These are phyloP conservation scores for Starmerella davenportii DNA, from an alignment of 805 yeast genomes.

Conservation along the genomic window DNA sequence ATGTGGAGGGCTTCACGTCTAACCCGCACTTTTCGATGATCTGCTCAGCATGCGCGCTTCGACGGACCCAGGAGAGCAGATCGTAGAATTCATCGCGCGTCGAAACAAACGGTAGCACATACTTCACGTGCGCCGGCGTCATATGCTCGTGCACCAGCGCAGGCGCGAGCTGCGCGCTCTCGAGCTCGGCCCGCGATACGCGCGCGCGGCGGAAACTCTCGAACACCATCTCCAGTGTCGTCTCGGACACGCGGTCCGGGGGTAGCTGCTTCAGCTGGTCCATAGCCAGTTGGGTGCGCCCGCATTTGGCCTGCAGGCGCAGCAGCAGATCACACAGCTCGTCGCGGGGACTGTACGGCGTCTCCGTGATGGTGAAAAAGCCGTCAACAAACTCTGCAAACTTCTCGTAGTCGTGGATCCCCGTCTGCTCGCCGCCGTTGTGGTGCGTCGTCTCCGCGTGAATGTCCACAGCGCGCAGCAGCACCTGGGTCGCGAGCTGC, in stretches of 20 bases:
- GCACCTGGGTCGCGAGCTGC: constrained; percentile 14
- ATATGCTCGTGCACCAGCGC: constrained; percentile 6
- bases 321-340: constrained; percentile 17
- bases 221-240: constrained; percentile 15
- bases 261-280: constrained; percentile 2
- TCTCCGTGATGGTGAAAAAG: constrained; percentile 13
- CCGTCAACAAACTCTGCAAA: constrained; percentile 16
- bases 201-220: constrained; percentile 10
- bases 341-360: constrained; percentile 4
- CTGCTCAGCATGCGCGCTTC: constrained; percentile 9
- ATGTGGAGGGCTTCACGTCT: no score
- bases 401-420: constrained; percentile 16
- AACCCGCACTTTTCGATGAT: constrained; percentile 16
- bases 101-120: constrained; percentile 17
- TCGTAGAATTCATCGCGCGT: constrained; percentile 17
- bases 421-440: constrained; percentile 14
- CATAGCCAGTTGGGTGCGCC: constrained; percentile 15
- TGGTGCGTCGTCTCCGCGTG: constrained; percentile 11
- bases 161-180: not conserved
- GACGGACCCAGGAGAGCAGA: constrained; percentile 14
- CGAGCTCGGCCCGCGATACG: constrained; percentile 10
- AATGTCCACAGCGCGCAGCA: constrained; percentile 16
- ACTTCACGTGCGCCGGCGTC: constrained; percentile 13
- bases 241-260: constrained; percentile 9
- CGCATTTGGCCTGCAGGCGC: constrained; percentile 17